These are phyloP conservation scores for Luzula sylvatica DNA, from an alignment of 176 grass and related monocot species.

Conservation along the genomic window DNA sequence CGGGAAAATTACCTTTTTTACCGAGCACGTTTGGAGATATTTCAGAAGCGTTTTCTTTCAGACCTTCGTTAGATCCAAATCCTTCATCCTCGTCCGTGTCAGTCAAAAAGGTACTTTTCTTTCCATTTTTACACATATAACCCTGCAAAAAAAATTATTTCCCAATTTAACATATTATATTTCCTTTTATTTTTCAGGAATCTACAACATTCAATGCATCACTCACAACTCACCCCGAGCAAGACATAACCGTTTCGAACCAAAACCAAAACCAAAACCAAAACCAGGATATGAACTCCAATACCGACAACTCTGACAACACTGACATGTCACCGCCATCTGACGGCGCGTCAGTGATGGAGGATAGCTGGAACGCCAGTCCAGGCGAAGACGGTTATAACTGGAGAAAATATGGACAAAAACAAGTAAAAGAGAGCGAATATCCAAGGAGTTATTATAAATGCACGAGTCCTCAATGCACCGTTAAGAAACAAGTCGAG, in stretches of 20 bases:
- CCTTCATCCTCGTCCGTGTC: constrained; percentile 28
- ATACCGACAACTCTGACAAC: not conserved
- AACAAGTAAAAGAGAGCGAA: constrained; percentile 58
- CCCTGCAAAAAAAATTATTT: not conserved
- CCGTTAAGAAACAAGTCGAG: constrained; percentile 77
- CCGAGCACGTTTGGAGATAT: constrained; percentile 33
- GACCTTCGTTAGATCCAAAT: constrained; percentile 35
- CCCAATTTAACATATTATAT: not conserved
- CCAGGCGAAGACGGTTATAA: constrained; percentile 73
- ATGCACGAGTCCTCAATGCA: constrained; percentile 53
- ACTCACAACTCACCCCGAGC: constrained; percentile 3
- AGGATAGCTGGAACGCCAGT: constrained; percentile 30
- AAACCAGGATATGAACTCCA: constrained; percentile 8
- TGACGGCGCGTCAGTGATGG: constrained; percentile 29
- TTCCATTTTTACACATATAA: not conserved
- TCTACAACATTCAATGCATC: not conserved
- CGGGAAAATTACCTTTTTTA: constrained; percentile 56
- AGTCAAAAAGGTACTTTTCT: constrained; percentile 45
- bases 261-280: constrained; percentile 2
- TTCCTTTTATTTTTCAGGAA: not conserved
- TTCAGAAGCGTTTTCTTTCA: constrained; percentile 64
- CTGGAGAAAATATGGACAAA: constrained; percentile 90
- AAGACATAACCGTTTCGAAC: not conserved
- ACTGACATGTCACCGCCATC: not conserved
- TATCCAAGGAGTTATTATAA: constrained; percentile 77